Evolutionary conservation across 345 rosid genomes (phyloP), one percentile per base, ranked within the genome.

Genomic region (Eutrema yunnanense): DNA sequence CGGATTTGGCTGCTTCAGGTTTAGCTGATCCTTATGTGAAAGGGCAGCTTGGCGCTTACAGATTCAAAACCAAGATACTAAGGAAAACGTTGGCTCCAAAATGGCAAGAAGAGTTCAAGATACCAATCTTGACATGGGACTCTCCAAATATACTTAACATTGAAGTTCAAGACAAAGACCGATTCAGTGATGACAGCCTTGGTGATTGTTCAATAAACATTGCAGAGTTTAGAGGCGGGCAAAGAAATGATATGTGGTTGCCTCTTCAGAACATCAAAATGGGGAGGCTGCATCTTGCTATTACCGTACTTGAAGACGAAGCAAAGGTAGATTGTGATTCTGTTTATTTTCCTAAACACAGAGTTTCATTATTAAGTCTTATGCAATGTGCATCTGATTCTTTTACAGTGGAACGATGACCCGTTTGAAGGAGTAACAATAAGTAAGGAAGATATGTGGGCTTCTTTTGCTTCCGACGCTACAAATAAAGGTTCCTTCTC

Each of bases 1-100:
- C 29, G 68, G 61, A 42, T 54, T 59, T 40, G 60, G 16, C 50
- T 54, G 66, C 69, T 84, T 73, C 90, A 95, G 99, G 99, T 65
- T 82, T 90, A 72, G 84, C 98, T 65, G 97, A 92, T 83, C 99
- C 99, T 33, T 95, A 92, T 30, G 97, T 92, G 78, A 95, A 90
- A 82, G 99, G 99, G 62, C 86, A 86, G 71, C 85, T 92, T 67
- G 97, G 99, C 13, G 70, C 85, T 6, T 88, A 86, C 80, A 84
- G 87, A 69, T 88, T 95, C 78, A 88, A 81, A 82, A 92, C 96
- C 13, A 85, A 85, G 80, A 81, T 72, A 6, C 79, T 81, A 16
- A 73, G 62, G 88, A 95, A 92, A 79, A 90, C 96, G 0, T 54
- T 95, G 73, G 33, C 85, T 76, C 99, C 99, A 36, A 92, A 85